phyloP scores from a whole-genome alignment of 306 rosid genomes.

The Cucumis cinereus region DNA sequence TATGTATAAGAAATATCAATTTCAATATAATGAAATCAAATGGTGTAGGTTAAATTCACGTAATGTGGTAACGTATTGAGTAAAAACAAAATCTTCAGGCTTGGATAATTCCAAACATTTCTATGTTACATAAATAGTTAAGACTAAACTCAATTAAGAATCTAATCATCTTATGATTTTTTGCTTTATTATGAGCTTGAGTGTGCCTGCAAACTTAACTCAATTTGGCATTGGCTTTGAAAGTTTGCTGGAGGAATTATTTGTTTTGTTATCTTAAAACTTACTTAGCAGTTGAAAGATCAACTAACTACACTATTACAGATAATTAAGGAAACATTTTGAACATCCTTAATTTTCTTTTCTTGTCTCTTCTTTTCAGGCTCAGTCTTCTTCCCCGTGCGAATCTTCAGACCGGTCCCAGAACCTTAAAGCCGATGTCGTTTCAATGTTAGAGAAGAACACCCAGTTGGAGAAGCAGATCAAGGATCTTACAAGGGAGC shows the following conservation, averaged over 20 bases:
- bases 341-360: not conserved
- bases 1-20: not conserved
- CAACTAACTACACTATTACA: not conserved
- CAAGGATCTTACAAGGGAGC: conserved; percentile 34
- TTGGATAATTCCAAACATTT: not conserved
- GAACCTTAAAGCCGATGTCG: conserved; percentile 36
- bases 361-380: conserved; percentile 22
- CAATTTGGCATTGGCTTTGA: not conserved
- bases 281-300: not conserved
- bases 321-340: not conserved
- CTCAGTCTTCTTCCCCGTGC: conserved; percentile 27
- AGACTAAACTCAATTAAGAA: not conserved
- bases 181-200: not conserved
- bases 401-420: conserved; percentile 37
- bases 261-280: not conserved
- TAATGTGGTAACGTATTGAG: not conserved
- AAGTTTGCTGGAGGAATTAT: not conserved
- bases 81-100: not conserved
- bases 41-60: not conserved
- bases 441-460: conserved; percentile 34
- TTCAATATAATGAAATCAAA: not conserved
- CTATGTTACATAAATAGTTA: not conserved
- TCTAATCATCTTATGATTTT: not conserved
- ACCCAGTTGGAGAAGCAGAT: conserved; percentile 37
- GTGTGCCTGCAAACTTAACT: not conserved